These are phyloP conservation scores for Flaveria robusta DNA, from an alignment of 129 eudicot species.

Conservation along the genomic window DNA sequence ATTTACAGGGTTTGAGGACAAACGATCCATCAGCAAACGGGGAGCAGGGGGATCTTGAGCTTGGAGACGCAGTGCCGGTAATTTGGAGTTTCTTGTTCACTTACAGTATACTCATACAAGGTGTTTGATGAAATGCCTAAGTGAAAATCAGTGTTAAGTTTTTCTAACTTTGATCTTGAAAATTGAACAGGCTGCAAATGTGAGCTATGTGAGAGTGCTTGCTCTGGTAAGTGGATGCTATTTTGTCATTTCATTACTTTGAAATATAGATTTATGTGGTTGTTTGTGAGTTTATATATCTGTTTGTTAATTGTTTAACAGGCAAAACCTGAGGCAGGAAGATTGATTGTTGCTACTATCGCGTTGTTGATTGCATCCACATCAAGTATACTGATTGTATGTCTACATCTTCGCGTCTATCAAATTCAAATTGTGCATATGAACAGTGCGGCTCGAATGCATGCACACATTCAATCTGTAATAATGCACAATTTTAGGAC, in stretches of 20 bases:
- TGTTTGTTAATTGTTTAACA: slow-evolving; percentile 27
- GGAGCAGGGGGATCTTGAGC: slow-evolving; percentile 70
- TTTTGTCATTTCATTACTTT: neutral
- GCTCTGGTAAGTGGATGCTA: slow-evolving; percentile 59
- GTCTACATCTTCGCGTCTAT: slow-evolving; percentile 24
- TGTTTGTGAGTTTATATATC: slow-evolving; percentile 2
- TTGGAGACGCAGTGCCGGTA: slow-evolving; percentile 82
- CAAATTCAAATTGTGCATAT: neutral
- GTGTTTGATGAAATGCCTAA: slow-evolving; percentile 29
- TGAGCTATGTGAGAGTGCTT: slow-evolving; percentile 68
- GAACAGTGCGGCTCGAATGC: neutral
- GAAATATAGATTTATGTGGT: neutral
- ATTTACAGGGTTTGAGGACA: slow-evolving; percentile 47
- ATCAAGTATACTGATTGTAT: slow-evolving; percentile 68
- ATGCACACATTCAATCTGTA: neutral
- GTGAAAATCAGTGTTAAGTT: neutral
- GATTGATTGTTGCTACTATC: slow-evolving; percentile 60
- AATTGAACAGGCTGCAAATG: slow-evolving; percentile 71
- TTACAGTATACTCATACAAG: neutral
- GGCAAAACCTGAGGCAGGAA: slow-evolving; percentile 90
- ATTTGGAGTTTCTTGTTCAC: slow-evolving; percentile 17
- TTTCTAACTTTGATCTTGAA: slow-evolving; percentile 34
- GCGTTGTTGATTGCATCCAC: slow-evolving; percentile 84
- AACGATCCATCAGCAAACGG: slow-evolving; percentile 47
- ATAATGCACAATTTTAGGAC: neutral